A percentile compares a stretch with the other conserved stretches of the same genome.
Evolutionary conservation across 2,329 filamentous ascomycete species (phyloP).

Genomic region (Eurotiales sp.): DNA sequence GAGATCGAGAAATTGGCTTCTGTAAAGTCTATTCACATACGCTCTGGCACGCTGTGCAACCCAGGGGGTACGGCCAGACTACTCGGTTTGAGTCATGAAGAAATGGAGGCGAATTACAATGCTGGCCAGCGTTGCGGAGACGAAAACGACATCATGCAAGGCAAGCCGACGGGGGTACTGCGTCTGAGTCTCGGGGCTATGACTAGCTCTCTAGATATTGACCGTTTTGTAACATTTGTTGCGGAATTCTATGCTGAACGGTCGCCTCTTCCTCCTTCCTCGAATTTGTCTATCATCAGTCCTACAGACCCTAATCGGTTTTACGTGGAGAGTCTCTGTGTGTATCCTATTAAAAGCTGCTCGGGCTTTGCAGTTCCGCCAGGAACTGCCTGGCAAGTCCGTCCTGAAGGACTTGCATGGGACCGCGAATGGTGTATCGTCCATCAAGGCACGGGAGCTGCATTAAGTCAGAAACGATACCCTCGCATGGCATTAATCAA

Average conservation of each 20-base stretch:
- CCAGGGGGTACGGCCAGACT: constrained; percentile 77
- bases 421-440: constrained; percentile 96
- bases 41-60: constrained; percentile 88
- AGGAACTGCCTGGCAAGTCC: constrained; percentile 68
- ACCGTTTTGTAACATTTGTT: constrained; percentile 67
- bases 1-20: constrained; percentile 85
- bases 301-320: constrained; percentile 29
- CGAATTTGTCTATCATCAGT: constrained; percentile 7
- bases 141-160: constrained; percentile 75
- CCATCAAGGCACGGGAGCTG: constrained; percentile 77
- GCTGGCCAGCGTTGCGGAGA: constrained; percentile 79
- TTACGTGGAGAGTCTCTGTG: constrained; percentile 61
- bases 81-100: constrained; percentile 71
- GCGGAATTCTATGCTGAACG: constrained; percentile 61
- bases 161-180: constrained; percentile 84
- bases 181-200: constrained; percentile 85
- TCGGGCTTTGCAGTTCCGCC: constrained; percentile 69
- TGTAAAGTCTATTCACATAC: constrained; percentile 74
- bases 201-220: constrained; percentile 74
- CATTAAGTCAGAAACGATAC: constrained; percentile 83
- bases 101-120: constrained; percentile 81
- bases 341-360: constrained; percentile 96
- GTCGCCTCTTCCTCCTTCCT: constrained; percentile 18
- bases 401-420: constrained; percentile 81
- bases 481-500: constrained; percentile 81